A percentile compares a stretch with the other conserved stretches of the same genome.
Conservation (phyloP, 805 yeast species). For the Starmerella sirachaensis region DNA sequence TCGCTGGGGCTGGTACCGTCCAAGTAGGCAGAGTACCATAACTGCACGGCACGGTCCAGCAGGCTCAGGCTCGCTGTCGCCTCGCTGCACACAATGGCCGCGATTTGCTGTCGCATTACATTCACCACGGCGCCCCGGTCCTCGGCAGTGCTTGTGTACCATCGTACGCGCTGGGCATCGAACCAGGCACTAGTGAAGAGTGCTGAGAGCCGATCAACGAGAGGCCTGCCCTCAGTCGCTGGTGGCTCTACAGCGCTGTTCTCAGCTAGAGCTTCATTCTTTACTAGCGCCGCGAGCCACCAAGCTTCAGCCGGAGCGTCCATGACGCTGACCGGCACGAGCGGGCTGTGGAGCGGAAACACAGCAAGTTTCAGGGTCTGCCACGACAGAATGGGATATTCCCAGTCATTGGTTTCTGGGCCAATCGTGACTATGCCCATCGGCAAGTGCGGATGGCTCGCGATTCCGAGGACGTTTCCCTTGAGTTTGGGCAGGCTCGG, state of each 20-base stretch:
- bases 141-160: slow-evolving; percentile 4
- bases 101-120: slow-evolving; percentile 6
- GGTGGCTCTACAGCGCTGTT: neutral
- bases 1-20: neutral
- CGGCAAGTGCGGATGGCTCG: slow-evolving; percentile 11
- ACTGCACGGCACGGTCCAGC: slow-evolving; percentile 8
- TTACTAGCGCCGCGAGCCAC: slow-evolving; percentile 5
- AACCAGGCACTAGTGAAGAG: slow-evolving; percentile 8
- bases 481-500: slow-evolving; percentile 5
- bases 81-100: neutral
- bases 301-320: neutral
- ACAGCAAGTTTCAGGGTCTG: slow-evolving; percentile 5
- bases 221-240: neutral
- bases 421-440: slow-evolving; percentile 6
- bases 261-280: neutral
- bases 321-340: slow-evolving; percentile 1
- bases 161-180: slow-evolving; percentile 3
- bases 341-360: slow-evolving; percentile 1
- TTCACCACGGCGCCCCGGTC: neutral
- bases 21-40: slow-evolving; percentile 6
- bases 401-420: slow-evolving; percentile 4
- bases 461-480: slow-evolving; percentile 7
- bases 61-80: neutral
- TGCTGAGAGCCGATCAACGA: neutral
- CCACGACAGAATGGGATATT: slow-evolving; percentile 16